These are phyloP conservation scores for Asterochloris erici DNA, from an alignment of 139 green algal genomes.

Conservation along the genomic window DNA sequence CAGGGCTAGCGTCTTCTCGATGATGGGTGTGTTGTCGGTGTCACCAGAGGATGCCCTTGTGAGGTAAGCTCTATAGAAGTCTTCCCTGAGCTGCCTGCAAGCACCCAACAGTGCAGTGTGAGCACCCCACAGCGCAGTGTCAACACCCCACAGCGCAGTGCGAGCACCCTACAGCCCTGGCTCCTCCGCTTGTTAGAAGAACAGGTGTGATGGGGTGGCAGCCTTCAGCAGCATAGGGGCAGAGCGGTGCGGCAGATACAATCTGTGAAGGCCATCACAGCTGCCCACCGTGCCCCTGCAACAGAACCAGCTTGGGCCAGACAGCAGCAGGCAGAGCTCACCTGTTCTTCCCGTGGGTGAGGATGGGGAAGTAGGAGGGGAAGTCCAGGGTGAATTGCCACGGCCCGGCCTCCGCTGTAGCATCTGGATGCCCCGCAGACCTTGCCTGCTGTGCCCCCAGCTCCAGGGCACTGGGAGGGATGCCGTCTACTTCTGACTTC, in stretches of 20 bases:
- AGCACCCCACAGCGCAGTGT: no score
- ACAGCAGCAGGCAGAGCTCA: background rate
- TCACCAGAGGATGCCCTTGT: slow-evolving; percentile 73
- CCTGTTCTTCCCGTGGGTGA: slow-evolving; percentile 85
- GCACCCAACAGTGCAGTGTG: no score
- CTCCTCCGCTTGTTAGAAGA: no score
- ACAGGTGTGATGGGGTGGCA: no score
- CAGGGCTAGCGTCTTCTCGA: slow-evolving; percentile 79
- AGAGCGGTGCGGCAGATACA: no score
- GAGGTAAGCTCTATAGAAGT: slow-evolving; percentile 92
- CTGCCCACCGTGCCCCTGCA: no score
- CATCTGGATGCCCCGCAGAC: slow-evolving; percentile 64
- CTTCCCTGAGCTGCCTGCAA: slow-evolving; percentile 75
- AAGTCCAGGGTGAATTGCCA: slow-evolving; percentile 96
- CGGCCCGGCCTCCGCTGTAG: slow-evolving; percentile 78
- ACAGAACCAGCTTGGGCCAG: no score
- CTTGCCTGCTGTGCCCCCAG: slow-evolving; percentile 58
- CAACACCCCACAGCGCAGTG: no score
- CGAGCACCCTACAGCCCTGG: no score
- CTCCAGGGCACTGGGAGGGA: slow-evolving; percentile 42
- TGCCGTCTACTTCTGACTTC: slow-evolving; percentile 20
- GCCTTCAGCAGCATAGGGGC: no score
- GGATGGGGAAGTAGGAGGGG: slow-evolving; percentile 83
- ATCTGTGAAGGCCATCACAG: no score
- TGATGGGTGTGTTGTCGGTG: slow-evolving; percentile 88